Base-by-base conservation (phyloP, 768 basidiomycete genomes). In the Wakefieldia striispora region DNA sequence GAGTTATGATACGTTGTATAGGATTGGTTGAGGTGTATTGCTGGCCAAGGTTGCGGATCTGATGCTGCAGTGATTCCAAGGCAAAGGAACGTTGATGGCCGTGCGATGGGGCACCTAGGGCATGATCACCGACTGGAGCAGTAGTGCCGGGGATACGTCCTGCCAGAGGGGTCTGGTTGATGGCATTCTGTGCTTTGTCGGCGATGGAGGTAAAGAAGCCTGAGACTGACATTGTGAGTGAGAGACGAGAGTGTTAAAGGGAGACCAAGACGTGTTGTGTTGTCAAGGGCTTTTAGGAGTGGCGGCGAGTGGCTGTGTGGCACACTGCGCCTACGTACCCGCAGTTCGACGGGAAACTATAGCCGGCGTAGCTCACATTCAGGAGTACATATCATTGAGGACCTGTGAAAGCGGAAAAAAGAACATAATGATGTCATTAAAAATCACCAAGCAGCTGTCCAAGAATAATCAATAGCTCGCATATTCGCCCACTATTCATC, bases 1-100 rank as follows among this genome's bases (percentile, higher is more conserved):
- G 70, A 0, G 91, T 92, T 54, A 93, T 84, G 50, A 91, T 82
- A 63, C 82, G 86, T 72, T 92, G 91, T 0, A 86, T 66, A 4
- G 87, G 85, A 2, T 75, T 75, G 0, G 85, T 81, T 0, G 78
- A 71, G 34, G 83, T 84, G 66, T 91, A 91, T 57, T 87, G 86
- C 60, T 90, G 86, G 46, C 86, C 82, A 40, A 91, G 69, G 33
- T 74, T 73, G 36, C 90, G 80, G 42, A 92, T 74, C 65, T 88
- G 86, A 58, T 91, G 77, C 53, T 86, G 83, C 51, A 91, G 65
- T 29, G 77, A 70, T 47, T 81, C 86, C 16, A 88, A 59, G 11
- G 84, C 70, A 60, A 77, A 77, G 16, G 73, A 80, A 62, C 75
- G 85, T 61, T 69, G 65, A 13, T 72, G 74, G 9, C 54, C 56